These are phyloP conservation scores for Pilasporangium apinafurcum DNA, from an alignment of 352 stramenopile genomes.

Conservation along the genomic window DNA sequence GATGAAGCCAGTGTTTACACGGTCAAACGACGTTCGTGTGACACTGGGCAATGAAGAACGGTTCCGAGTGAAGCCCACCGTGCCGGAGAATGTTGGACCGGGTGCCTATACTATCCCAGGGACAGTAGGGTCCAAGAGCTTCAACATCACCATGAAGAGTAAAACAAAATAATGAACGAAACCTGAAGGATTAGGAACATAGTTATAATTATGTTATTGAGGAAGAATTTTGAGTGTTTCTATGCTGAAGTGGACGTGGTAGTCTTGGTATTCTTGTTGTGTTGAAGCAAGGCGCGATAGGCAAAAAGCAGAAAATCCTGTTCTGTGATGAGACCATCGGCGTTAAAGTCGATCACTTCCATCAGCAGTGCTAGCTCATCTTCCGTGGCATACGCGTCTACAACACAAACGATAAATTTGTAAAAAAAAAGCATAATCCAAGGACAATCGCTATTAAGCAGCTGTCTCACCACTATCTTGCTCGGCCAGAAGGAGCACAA, in stretches of 20 bases:
- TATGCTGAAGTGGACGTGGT: conserved; percentile 9
- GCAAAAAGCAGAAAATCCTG: conserved; percentile 83
- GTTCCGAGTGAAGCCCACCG: conserved; percentile 44
- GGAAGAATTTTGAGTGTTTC: no score
- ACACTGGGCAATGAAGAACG: conserved; percentile 43
- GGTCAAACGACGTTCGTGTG: conserved; percentile 23
- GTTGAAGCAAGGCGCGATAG: conserved; percentile 59
- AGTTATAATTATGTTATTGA: no score
- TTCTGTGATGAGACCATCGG: conserved; percentile 65
- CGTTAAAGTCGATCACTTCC: conserved; percentile 75
- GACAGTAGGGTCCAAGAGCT: conserved; percentile 56
- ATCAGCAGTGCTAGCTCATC: conserved; percentile 75
- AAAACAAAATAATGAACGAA: no score
- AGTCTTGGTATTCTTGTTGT: conserved; percentile 39
- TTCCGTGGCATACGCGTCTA: conserved; percentile 79
- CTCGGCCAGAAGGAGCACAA: conserved; percentile 71
- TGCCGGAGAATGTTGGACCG: conserved; percentile 36
- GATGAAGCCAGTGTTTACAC: conserved; percentile 13
- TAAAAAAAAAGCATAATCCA: conserved; percentile 5
- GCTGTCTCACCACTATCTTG: conserved; percentile 80
- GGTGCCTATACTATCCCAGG: conserved; percentile 45
- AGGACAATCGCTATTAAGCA: conserved; percentile 11
- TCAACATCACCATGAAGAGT: conserved; percentile 54
- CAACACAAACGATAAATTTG: neutral
- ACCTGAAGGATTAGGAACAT: no score